Conservation (phyloP, 2,329 filamentous ascomycete genomes). For the Penicillium hordei region DNA sequence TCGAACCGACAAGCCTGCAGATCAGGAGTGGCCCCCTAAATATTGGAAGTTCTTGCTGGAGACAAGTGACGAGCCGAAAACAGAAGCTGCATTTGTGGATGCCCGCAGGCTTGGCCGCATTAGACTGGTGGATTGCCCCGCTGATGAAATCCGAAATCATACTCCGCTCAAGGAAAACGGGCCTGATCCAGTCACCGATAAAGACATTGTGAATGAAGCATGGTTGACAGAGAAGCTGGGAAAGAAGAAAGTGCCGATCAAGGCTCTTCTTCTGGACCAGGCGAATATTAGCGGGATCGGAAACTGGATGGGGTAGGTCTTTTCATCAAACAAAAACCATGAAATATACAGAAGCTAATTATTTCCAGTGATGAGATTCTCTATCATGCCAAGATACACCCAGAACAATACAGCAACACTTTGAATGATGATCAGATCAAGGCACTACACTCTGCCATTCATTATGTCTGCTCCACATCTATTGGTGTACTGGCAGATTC, state of each 20-base stretch:
- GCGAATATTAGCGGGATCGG: slow-evolving; percentile 86
- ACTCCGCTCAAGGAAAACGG: slow-evolving; percentile 87
- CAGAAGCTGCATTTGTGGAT: slow-evolving; percentile 77
- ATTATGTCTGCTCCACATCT: slow-evolving; percentile 76
- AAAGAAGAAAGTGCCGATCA: slow-evolving; percentile 80
- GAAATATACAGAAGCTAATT: slow-evolving; percentile 1
- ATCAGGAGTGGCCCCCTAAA: slow-evolving; percentile 78
- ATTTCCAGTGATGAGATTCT: slow-evolving; percentile 73
- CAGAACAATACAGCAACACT: slow-evolving; percentile 87
- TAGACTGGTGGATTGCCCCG: slow-evolving; percentile 77
- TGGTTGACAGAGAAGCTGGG: slow-evolving; percentile 72
- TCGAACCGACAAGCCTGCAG: slow-evolving; percentile 59
- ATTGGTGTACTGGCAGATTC: slow-evolving; percentile 79
- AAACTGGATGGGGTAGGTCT: slow-evolving; percentile 80
- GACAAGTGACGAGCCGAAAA: slow-evolving; percentile 62
- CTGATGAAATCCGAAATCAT: slow-evolving; percentile 69
- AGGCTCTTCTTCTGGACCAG: slow-evolving; percentile 85
- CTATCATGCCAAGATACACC: slow-evolving; percentile 84
- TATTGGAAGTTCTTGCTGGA: slow-evolving; percentile 84
- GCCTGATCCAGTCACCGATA: slow-evolving; percentile 85
- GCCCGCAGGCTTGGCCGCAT: slow-evolving; percentile 75
- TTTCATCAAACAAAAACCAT: neutral
- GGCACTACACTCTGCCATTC: slow-evolving; percentile 68
- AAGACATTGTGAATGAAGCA: slow-evolving; percentile 69
- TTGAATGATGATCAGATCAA: slow-evolving; percentile 71